Conservation (phyloP, 345 rosid genomes). For the Heritiera fomes region DNA sequence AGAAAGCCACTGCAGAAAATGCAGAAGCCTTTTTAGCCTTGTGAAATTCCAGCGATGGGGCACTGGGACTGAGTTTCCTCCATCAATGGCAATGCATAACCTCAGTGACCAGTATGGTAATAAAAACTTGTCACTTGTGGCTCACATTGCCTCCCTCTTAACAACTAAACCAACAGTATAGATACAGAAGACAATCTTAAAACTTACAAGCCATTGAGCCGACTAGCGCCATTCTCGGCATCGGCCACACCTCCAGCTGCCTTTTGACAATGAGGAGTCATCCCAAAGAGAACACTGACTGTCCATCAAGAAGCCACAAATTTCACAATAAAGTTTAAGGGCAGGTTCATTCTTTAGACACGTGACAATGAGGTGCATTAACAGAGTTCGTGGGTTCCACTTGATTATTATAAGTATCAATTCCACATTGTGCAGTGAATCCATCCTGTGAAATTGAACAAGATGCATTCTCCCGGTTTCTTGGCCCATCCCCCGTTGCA, state of each 20-base stretch:
- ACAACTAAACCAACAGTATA: background rate
- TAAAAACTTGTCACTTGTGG: background rate
- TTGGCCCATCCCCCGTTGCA: constrained; percentile 30
- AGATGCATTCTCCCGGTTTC: constrained; percentile 30
- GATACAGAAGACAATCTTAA: background rate
- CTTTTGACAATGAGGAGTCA: constrained; percentile 39
- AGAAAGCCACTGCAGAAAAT: background rate
- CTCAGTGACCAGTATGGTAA: background rate
- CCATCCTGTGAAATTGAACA: constrained; percentile 26
- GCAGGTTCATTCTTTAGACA: constrained; percentile 55
- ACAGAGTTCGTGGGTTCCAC: constrained; percentile 26
- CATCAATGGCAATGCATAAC: background rate
- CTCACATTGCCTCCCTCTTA: background rate
- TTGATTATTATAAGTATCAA: constrained; percentile 30
- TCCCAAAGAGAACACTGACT: constrained; percentile 79
- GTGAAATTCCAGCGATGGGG: background rate
- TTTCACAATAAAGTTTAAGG: constrained; percentile 61
- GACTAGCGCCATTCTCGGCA: constrained; percentile 78
- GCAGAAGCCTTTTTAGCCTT: background rate
- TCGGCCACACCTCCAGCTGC: constrained; percentile 77
- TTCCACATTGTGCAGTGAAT: constrained; percentile 21
- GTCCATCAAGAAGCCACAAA: constrained; percentile 65
- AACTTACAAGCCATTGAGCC: background rate
- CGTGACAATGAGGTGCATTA: constrained; percentile 42
- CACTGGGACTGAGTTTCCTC: background rate